Base-by-base conservation (phyloP, 805 yeast species). In the Nadsonia fulvescens region DNA sequence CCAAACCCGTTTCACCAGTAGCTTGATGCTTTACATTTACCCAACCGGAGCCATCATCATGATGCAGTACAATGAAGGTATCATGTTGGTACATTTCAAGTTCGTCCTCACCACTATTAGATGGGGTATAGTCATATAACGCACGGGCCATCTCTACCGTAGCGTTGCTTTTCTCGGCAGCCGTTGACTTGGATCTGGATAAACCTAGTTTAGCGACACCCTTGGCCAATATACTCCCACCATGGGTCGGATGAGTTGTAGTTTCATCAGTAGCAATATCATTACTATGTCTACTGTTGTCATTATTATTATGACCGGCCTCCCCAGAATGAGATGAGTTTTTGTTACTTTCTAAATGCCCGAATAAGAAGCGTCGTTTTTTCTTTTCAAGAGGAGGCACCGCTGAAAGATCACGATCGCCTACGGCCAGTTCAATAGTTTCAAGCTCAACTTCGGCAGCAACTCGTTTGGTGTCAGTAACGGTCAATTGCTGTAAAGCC, bases 41-140 rank as follows among this genome's bases (percentile, higher is more conserved):
- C 98, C 98, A 86, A 0, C 98, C 98, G 10, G 79, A 69, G 0
- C 94, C 95, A 35, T 78, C 83, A 44, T 89, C 96, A 2, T 54
- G 53, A 25, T 65, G 70, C 0, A 71, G 29, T 4, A 86, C 60
- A 4, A 53, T 52, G 20, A 83, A 50, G 1, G 46, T 40, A 15
- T 76, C 91, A 7, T 83, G 82, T 1, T 65, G 61, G 5, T 42
- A 28, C 1, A 83, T 53, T 2, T 66, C 47, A 1, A 70, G 54
- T 50, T 89, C 96, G 42, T 82, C 95, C 13, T 59, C 65, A 3
- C 82, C 93, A n/a, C n/a, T n/a, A n/a, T n/a, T n/a, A 7, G 63
- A 50, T 1, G 82, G 70, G 5, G 54, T 48, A 46, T 78, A 83
- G 1, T 58, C 58, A 39, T 73, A 82, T 14, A 75, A 38, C 0